A percentile compares a stretch with the other conserved stretches of the same genome.
phyloP scores from a whole-genome alignment of 192 early-diverging fungal genomes.

The Dispira simplex region DNA sequence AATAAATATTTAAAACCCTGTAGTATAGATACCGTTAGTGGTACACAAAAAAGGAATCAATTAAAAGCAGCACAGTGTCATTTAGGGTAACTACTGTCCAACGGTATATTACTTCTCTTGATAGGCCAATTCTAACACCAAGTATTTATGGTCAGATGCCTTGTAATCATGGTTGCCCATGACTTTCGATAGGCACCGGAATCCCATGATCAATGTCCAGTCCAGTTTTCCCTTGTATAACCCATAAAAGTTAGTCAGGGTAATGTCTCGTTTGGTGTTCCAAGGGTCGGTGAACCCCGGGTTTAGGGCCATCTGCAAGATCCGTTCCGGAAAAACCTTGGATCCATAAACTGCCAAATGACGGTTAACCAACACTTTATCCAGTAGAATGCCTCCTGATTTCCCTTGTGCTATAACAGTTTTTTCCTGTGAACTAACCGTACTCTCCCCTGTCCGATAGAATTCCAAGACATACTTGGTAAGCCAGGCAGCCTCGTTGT shows the following conservation, averaged over 20 bases:
- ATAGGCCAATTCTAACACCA: slow-evolving; percentile 36
- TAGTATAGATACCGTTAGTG: no score
- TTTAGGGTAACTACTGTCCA: neutral
- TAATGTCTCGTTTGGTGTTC: slow-evolving; percentile 37
- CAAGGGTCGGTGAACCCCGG: slow-evolving; percentile 67
- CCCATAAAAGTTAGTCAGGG: slow-evolving; percentile 48
- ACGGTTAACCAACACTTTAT: neutral
- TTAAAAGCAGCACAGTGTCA: neutral
- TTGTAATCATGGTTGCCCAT: slow-evolving; percentile 49
- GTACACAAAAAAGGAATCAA: no score
- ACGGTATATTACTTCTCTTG: neutral
- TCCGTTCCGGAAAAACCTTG: slow-evolving; percentile 18
- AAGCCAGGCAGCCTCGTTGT: slow-evolving; percentile 57
- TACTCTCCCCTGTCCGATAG: neutral
- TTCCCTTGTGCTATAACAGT: no score
- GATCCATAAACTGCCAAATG: neutral
- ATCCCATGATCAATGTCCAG: slow-evolving; percentile 45
- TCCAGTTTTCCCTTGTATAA: slow-evolving; percentile 55
- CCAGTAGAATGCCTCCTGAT: neutral
- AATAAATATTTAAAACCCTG: no score
- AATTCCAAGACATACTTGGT: slow-evolving; percentile 35
- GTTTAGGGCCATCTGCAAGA: slow-evolving; percentile 37
- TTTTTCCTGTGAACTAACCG: neutral
- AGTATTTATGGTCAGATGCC: slow-evolving; percentile 54
- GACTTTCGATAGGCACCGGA: slow-evolving; percentile 28